Conservation (phyloP, 345 rosid genomes). For the Brassica rapa region DNA sequence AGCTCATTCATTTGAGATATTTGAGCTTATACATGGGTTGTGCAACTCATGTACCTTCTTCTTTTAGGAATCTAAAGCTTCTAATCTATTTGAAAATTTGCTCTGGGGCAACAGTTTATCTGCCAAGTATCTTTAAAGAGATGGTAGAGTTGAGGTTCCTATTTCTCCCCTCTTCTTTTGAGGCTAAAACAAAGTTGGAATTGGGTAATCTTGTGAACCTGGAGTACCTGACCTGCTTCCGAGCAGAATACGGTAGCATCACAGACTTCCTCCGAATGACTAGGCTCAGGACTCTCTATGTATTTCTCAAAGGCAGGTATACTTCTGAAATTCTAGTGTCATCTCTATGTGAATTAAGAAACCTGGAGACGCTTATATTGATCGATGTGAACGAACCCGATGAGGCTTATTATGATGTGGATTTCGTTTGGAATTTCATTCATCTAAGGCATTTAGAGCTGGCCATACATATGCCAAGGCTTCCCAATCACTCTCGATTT, state of each 20-base stretch:
- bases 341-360: conserved; percentile 11
- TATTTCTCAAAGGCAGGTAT: not conserved
- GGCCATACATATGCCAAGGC: conserved; percentile 18
- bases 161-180: not conserved
- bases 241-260: not conserved
- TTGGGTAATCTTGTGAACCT: conserved; percentile 24
- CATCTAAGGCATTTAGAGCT: conserved; percentile 26
- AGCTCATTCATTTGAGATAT: conserved; percentile 46
- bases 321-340: not conserved
- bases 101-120: not conserved
- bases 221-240: not conserved
- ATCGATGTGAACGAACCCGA: not conserved
- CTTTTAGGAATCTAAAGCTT: conserved; percentile 24
- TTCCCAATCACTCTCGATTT: conserved; percentile 27
- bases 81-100: conserved; percentile 19
- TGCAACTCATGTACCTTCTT: conserved; percentile 22
- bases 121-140: conserved; percentile 22
- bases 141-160: conserved; percentile 23
- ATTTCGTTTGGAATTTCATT: not conserved
- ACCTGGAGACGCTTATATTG: not conserved
- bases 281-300: conserved; percentile 16
- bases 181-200: conserved; percentile 10
- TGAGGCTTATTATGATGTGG: not conserved
- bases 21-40: conserved; percentile 10
- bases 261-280: conserved; percentile 13